A percentile compares a stretch with the other conserved stretches of the same genome.
Evolutionary conservation across 108 stramenopile genomes (phyloP).

Genomic region (Nitzschia putrida): DNA sequence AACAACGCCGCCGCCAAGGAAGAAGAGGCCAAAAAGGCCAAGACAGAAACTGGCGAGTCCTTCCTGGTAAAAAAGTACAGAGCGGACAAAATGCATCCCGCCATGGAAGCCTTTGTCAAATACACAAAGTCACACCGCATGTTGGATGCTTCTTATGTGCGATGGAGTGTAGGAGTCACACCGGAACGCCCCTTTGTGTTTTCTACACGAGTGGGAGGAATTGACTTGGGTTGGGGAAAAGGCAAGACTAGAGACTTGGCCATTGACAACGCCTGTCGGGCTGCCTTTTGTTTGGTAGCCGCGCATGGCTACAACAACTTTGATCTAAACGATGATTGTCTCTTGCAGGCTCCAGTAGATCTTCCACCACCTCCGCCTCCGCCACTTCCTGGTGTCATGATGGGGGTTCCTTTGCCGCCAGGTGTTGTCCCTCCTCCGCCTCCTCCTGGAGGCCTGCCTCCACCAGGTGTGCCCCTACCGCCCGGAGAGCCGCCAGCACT

Average conservation of each 20-base stretch:
- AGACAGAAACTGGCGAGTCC: conserved; percentile 48
- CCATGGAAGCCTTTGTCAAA: conserved; percentile 83
- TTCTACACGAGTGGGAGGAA: conserved; percentile 72
- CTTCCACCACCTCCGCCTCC: conserved; percentile 55
- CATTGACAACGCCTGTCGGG: conserved; percentile 78
- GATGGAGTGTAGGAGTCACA: conserved; percentile 64
- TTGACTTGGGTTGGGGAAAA: conserved; percentile 79
- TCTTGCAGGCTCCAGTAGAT: conserved; percentile 65
- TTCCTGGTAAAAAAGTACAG: conserved; percentile 87
- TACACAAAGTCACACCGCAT: conserved; percentile 88
- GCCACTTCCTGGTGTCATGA: conserved; percentile 47
- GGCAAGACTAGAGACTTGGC: conserved; percentile 79
- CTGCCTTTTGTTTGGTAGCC: conserved; percentile 78
- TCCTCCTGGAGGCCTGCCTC: conserved; percentile 32
- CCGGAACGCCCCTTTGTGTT: conserved; percentile 76
- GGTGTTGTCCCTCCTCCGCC: conserved; percentile 41
- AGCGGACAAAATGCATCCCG: conserved; percentile 64
- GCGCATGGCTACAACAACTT: conserved; percentile 90
- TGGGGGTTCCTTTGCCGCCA: conserved; percentile 37
- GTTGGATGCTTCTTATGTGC: conserved; percentile 77
- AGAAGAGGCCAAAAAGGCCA: conserved; percentile 25
- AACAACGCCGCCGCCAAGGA: background rate
- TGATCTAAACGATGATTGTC: conserved; percentile 74
- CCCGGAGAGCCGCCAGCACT: conserved; percentile 36
- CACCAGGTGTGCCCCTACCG: conserved; percentile 44